Percentiles rank a stretch among this genome's conserved stretches.
Conservation (phyloP, 2,329 filamentous ascomycete species). For the Diaporthe australafricana region DNA sequence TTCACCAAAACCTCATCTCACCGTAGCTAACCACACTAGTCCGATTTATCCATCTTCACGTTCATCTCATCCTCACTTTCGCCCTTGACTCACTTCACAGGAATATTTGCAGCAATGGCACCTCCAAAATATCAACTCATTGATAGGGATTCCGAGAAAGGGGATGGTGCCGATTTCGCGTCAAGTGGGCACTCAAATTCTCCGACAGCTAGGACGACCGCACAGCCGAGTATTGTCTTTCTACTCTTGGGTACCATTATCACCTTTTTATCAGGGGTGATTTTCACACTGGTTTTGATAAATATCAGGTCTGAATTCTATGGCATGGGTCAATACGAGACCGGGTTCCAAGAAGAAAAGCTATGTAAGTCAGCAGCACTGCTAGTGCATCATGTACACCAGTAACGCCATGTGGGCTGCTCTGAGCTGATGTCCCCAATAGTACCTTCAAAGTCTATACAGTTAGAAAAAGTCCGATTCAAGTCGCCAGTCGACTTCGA, state of each 20-base stretch:
- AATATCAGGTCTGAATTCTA: neutral
- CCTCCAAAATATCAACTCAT: neutral
- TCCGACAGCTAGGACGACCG: neutral
- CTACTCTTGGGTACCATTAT: neutral
- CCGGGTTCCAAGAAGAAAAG: neutral
- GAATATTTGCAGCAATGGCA: neutral
- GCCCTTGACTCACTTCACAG: neutral
- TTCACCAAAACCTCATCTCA: neutral
- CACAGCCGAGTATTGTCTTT: neutral
- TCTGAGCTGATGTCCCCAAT: too few relatives aligned
- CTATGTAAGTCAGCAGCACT: neutral
- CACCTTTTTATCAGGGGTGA: neutral
- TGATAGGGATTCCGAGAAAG: neutral
- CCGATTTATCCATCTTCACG: neutral
- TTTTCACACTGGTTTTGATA: neutral
- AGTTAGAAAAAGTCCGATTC: conserved; percentile 1
- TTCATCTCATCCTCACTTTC: neutral
- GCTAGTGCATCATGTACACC: neutral
- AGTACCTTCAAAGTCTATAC: neutral
- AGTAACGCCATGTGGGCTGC: neutral
- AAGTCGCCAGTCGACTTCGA: conserved; percentile 1
- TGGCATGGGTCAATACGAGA: neutral
- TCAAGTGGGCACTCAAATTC: neutral
- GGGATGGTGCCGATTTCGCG: neutral
- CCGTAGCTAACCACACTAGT: neutral